Conservation (phyloP, 805 yeast genomes). For the Suhomyces tanzawaensis region DNA sequence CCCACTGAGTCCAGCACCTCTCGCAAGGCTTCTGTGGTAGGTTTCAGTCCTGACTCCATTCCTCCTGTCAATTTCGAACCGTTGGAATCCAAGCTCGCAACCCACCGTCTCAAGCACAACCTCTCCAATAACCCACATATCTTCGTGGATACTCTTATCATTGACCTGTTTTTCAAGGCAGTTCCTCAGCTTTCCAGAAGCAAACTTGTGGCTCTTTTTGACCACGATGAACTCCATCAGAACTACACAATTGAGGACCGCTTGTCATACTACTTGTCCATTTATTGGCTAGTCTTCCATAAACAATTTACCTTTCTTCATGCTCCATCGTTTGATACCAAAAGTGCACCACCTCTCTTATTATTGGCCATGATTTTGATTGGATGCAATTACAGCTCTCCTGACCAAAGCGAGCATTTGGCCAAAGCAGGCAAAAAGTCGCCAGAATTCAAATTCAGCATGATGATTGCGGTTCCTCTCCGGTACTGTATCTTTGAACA, state of each 20-base stretch:
- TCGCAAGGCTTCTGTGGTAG: constrained; percentile 12
- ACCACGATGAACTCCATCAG: constrained; percentile 21
- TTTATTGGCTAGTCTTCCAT: constrained; percentile 59
- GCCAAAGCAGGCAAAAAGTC: constrained; percentile 19
- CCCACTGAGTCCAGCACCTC: constrained; percentile 27
- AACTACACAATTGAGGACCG: constrained; percentile 28
- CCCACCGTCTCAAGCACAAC: constrained; percentile 25
- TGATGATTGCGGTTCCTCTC: constrained; percentile 53
- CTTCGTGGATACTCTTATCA: constrained; percentile 35
- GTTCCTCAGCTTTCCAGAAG: constrained; percentile 26
- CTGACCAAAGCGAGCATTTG: constrained; percentile 15
- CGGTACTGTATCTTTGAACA: constrained; percentile 70
- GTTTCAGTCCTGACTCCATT: constrained; percentile 8
- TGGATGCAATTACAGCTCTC: constrained; percentile 47
- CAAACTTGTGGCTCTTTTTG: constrained; percentile 26
- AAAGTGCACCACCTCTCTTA: constrained; percentile 46
- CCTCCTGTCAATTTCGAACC: constrained; percentile 9
- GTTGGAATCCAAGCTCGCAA: constrained; percentile 12
- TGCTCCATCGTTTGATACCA: constrained; percentile 54
- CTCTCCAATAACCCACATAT: constrained; percentile 30
- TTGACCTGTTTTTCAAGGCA: constrained; percentile 32
- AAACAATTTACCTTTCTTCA: constrained; percentile 60
- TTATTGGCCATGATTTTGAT: constrained; percentile 54
- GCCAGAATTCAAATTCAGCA: constrained; percentile 43
- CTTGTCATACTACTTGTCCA: constrained; percentile 34